Evolutionary conservation across 257 asterid genomes (phyloP), one percentile per base, ranked within the genome.

Genomic region (Solanum clarkiae): DNA sequence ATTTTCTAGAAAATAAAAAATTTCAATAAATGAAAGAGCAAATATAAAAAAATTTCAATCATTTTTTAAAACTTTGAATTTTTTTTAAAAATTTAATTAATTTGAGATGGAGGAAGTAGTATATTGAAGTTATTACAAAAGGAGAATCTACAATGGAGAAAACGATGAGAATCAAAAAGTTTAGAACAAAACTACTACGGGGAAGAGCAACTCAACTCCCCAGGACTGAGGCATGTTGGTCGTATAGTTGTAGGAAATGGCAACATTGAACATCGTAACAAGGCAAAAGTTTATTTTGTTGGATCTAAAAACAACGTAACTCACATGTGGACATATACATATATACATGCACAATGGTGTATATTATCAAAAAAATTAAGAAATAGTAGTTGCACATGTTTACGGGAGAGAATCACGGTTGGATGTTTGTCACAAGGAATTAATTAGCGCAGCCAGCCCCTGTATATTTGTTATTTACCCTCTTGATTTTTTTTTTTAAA

Each of bases 371-470:
- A 62, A 7, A 40, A 81, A 65, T 20, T 36, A 5, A 36, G 42
- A 63, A 81, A 59, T 57, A n/a, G 40, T 3, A 7, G 79, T 60
- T 13, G 87, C 95, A 93, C 97, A 88, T 91, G 94, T 87, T 89
- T 87, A 86, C 18, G 26, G 89, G 94, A 93, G 95, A 91, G 93
- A 93, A 94, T 94, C 97, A 70, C 93, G 95, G 94, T 49, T 90
- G 93, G 83, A 92, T 90, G 93, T 94, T 93, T 94, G 98, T 90
- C 94, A 22, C 85, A 59, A 62, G 36, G 68, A 88, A 86, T 75
- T 71, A 47, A 74, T 47, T 45, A 74, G 29, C 36, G 16, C 66
- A 59, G 29, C 66, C 66, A n/a, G 15, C n/a, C 53, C 15, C 53
- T 69, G 40, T 32, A 49, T 59, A 59, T 26, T 59, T 36, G 42